Conservation (phyloP, 129 eudicot species). For the Flaveria linearis region DNA sequence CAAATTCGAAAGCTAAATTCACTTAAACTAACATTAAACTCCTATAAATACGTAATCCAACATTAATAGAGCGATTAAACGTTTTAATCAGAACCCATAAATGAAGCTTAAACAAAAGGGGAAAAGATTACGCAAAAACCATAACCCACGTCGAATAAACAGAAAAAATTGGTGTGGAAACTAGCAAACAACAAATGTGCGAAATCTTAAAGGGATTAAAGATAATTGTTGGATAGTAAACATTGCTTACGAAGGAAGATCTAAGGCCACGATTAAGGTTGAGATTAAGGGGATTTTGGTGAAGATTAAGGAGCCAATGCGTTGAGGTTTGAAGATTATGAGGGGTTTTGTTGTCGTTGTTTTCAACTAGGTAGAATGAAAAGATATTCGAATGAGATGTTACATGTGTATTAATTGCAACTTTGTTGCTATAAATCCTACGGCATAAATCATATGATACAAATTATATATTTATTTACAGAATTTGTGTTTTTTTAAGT, state of each 20-base stretch:
- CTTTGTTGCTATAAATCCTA: background rate
- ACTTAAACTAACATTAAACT: too few relatives aligned
- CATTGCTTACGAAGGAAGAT: conserved; percentile 24
- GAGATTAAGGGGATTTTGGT: background rate
- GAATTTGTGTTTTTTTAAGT: too few relatives aligned
- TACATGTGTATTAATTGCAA: background rate
- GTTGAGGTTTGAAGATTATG: conserved; percentile 10
- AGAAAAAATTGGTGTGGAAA: conserved; percentile 6
- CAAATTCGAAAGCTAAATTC: too few relatives aligned
- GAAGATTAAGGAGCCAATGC: background rate
- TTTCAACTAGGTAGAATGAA: background rate
- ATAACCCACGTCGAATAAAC: too few relatives aligned
- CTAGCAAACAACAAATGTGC: background rate
- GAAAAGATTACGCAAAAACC: too few relatives aligned
- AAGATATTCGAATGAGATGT: background rate
- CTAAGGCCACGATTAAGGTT: conserved; percentile 1
- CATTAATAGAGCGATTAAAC: too few relatives aligned
- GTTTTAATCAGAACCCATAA: too few relatives aligned
- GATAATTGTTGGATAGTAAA: background rate
- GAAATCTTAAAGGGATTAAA: background rate
- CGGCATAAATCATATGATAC: too few relatives aligned
- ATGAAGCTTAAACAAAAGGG: too few relatives aligned
- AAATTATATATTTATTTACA: too few relatives aligned
- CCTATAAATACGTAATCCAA: too few relatives aligned
- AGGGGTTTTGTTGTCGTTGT: conserved; percentile 4